Conservation (phyloP, 2,329 filamentous ascomycete species). For the Cytospora leucostoma region DNA sequence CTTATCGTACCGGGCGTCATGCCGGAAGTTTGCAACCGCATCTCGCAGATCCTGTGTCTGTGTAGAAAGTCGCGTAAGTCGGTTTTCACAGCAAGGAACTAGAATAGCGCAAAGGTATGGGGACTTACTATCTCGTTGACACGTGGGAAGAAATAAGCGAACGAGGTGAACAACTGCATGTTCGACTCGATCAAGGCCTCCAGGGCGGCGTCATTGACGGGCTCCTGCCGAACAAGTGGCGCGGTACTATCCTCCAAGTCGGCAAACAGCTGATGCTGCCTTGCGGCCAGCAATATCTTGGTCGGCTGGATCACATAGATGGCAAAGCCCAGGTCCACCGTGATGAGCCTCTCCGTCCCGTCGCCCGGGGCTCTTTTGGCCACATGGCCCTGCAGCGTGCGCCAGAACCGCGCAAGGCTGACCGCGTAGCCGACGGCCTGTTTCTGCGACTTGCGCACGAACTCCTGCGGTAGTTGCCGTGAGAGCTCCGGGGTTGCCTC, state of each 20-base stretch:
- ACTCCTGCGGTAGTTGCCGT: conserved; percentile 40
- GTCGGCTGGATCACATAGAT: conserved; percentile 29
- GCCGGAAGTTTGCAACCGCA: conserved; percentile 27
- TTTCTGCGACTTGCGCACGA: conserved; percentile 40
- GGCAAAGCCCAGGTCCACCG: conserved; percentile 30
- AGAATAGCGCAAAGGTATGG: not conserved
- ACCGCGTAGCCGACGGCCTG: conserved; percentile 44
- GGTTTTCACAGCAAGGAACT: not conserved
- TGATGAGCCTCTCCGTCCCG: conserved; percentile 25
- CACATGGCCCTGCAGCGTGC: conserved; percentile 37
- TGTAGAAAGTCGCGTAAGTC: not conserved
- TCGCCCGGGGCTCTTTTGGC: conserved; percentile 31
- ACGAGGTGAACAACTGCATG: conserved; percentile 39
- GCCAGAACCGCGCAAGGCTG: conserved; percentile 41
- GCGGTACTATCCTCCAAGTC: conserved; percentile 41
- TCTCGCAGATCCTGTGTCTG: conserved; percentile 27
- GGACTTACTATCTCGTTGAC: conserved; percentile 28
- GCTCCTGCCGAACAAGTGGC: conserved; percentile 39
- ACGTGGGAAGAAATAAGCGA: conserved; percentile 32
- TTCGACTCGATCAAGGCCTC: conserved; percentile 38
- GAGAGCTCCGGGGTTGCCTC: conserved; percentile 38
- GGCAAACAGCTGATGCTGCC: conserved; percentile 40
- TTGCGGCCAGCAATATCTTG: conserved; percentile 39
- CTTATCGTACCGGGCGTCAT: conserved; percentile 20
- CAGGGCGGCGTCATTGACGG: conserved; percentile 38